These are phyloP conservation scores for Thalassiosira mediterranea DNA, from an alignment of 352 stramenopile genomes.

Conservation along the genomic window DNA sequence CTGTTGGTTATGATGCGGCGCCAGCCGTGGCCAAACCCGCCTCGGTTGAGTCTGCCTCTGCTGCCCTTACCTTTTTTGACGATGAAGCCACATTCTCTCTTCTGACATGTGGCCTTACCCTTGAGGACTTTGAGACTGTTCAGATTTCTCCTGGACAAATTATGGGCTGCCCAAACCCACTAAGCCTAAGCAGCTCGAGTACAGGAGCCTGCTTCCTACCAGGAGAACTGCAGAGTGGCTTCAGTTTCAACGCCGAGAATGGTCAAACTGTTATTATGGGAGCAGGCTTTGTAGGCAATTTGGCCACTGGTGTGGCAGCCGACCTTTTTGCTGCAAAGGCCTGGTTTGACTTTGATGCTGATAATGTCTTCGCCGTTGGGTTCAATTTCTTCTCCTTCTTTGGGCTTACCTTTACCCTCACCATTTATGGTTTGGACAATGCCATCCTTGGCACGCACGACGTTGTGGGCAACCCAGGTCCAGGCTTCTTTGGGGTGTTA, in stretches of 20 bases:
- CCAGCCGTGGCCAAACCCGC: background rate
- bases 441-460: background rate
- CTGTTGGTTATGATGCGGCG: background rate
- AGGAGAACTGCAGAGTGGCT: background rate
- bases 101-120: background rate
- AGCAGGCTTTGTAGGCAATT: background rate
- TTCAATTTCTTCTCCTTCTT: slow-evolving; percentile 1
- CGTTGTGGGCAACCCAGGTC: background rate
- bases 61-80: background rate
- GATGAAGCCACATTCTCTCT: background rate
- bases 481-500: background rate
- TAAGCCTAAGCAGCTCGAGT: background rate
- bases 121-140: slow-evolving; percentile 3
- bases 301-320: background rate
- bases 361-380: background rate
- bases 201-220: background rate
- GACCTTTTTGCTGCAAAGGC: background rate
- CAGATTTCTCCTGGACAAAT: background rate
- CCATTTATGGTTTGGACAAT: background rate
- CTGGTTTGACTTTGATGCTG: background rate
- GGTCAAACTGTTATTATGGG: background rate
- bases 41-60: background rate
- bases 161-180: background rate
- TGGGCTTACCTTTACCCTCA: background rate
- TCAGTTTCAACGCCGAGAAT: background rate